phyloP scores from a whole-genome alignment of 805 yeast genomes.

The Sugiyamaella chiloensis region DNA sequence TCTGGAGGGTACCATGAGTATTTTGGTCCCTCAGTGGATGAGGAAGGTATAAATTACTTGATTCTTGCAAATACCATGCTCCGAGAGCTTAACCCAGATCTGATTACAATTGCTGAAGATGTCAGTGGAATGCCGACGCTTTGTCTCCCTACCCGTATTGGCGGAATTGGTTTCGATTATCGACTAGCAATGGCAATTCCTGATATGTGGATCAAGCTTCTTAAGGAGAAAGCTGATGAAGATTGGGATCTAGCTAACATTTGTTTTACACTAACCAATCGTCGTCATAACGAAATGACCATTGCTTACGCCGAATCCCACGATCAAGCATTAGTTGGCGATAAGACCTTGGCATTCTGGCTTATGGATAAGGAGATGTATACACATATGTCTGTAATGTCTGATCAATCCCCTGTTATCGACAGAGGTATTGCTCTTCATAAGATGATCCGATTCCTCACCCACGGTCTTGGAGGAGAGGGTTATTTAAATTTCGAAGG shows the following conservation, averaged over 20 bases:
- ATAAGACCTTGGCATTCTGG: conserved; percentile 96
- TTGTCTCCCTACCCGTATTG: conserved; percentile 66
- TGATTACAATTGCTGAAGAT: conserved; percentile 89
- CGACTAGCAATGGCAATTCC: conserved; percentile 96
- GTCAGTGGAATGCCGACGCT: conserved; percentile 97
- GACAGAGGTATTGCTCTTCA: conserved; percentile 91
- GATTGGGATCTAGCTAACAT: conserved; percentile 88
- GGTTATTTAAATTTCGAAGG: conserved; percentile 96
- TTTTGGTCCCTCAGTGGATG: conserved; percentile 75
- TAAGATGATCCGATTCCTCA: conserved; percentile 82
- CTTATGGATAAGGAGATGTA: conserved; percentile 98
- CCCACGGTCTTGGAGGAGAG: conserved; percentile 94
- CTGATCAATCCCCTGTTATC: conserved; percentile 70
- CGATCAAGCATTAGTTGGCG: conserved; percentile 97
- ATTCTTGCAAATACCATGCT: conserved; percentile 88
- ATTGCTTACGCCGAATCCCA: conserved; percentile 93
- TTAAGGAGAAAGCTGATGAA: conserved; percentile 81
- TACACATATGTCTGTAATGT: conserved; percentile 81
- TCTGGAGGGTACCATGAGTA: conserved; percentile 93
- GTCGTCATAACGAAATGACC: conserved; percentile 84
- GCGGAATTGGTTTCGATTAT: conserved; percentile 94
- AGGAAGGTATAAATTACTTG: conserved; percentile 80
- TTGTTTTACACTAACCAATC: conserved; percentile 76
- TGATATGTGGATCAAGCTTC: conserved; percentile 96
- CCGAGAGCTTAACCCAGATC: conserved; percentile 48